phyloP scores from a whole-genome alignment of 768 basidiomycete species.

The Chalciporus sphaerocephalus region DNA sequence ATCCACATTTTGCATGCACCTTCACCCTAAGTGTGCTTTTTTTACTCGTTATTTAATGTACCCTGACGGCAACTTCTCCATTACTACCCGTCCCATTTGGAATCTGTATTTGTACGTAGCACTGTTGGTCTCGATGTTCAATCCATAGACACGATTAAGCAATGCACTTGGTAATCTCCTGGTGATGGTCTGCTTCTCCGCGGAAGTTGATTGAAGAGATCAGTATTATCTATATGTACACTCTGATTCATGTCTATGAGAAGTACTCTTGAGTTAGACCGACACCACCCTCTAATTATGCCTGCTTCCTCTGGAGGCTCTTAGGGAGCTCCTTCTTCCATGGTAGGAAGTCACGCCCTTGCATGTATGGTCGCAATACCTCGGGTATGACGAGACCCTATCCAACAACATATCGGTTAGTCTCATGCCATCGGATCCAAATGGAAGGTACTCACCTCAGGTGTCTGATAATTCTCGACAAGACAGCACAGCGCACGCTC shows the following conservation, averaged over 20 bases:
- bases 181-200: not conserved
- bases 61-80: not conserved
- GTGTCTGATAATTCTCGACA: constrained; percentile 98
- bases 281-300: constrained; percentile 21
- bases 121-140: not conserved
- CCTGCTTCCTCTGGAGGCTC: constrained; percentile 69
- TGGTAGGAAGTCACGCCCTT: constrained; percentile 85
- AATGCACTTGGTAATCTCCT: constrained; percentile 1
- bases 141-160: constrained; percentile 4
- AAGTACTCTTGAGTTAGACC: too few species aligned
- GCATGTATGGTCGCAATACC: constrained; percentile 91
- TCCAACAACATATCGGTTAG: not conserved
- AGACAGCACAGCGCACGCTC: constrained; percentile 95
- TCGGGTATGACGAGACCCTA: constrained; percentile 91
- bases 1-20: not conserved
- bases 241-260: too few species aligned
- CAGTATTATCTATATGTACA: too few species aligned
- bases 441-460: constrained; percentile 56
- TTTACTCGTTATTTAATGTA: constrained; percentile 21
- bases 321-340: constrained; percentile 82
- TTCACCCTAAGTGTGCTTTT: not conserved
- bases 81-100: constrained; percentile 1
- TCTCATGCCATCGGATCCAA: not conserved
- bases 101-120: constrained; percentile 20
- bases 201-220: too few species aligned